Conservation (phyloP, 148 eudicot species). For the Agrostemma githago region DNA sequence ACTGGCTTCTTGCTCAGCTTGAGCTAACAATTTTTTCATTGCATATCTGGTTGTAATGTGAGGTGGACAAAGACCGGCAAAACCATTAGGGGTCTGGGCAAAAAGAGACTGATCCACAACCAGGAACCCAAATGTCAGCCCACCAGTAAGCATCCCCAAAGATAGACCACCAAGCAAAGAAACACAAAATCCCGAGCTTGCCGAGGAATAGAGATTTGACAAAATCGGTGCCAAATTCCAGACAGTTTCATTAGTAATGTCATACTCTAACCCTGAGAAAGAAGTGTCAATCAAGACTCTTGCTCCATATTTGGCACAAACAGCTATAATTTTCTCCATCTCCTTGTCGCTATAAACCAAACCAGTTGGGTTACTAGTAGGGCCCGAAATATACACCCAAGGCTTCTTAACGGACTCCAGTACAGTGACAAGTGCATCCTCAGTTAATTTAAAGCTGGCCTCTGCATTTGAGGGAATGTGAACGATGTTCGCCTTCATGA, state of each 20-base stretch:
- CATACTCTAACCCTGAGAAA: constrained; percentile 75
- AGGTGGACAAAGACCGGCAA: constrained; percentile 72
- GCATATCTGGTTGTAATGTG: constrained; percentile 78
- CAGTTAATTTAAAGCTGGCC: constrained; percentile 67
- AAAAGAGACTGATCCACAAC: constrained; percentile 56
- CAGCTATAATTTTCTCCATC: constrained; percentile 50
- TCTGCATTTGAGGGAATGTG: constrained; percentile 54
- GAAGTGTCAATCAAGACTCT: constrained; percentile 85
- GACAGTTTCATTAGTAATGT: constrained; percentile 38
- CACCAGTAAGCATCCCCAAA: constrained; percentile 78
- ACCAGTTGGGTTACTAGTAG: constrained; percentile 86
- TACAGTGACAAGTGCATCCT: constrained; percentile 36
- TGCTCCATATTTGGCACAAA: constrained; percentile 82
- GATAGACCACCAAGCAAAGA: constrained; percentile 83
- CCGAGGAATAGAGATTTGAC: constrained; percentile 41
- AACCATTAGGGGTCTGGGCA: constrained; percentile 56
- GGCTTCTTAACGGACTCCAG: constrained; percentile 61
- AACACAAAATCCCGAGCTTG: constrained; percentile 48
- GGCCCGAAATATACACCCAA: constrained; percentile 91
- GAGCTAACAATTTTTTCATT: constrained; percentile 77
- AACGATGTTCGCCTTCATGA: constrained; percentile 59
- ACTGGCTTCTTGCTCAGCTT: constrained; percentile 46
- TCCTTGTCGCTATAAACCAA: constrained; percentile 74
- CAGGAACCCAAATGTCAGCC: constrained; percentile 74
- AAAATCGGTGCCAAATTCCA: constrained; percentile 72